Base-by-base conservation (phyloP, 148 eudicot species). In the Chenopodium album region DNA sequence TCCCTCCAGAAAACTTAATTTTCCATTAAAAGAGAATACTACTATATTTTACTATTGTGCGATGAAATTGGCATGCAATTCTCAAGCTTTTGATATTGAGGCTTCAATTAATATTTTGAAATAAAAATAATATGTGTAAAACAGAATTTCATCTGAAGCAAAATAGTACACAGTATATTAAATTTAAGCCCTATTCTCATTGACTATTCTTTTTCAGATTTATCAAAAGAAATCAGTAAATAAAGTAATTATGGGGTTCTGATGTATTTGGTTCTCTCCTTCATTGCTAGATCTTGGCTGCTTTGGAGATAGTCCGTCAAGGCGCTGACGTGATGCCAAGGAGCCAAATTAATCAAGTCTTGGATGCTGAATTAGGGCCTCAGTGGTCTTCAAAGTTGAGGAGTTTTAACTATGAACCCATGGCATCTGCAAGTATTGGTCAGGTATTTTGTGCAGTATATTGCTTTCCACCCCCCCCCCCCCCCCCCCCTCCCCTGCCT, bases 271-370 rank as follows among this genome's bases (percentile, higher is more conserved):
- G 37, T 26, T 22, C 2, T 64, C 59, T 37, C 5, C 28, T 74
- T 67, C 20, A 31, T 73, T 78, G 63, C 80, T 87, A 95, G 98
- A 93, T 96, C 81, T 80, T 96, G 84, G 92, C 94, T 82, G 99
- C 99, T 80, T 82, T 96, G 88, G 99, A 96, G 85, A 92, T 96
- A 83, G 99, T 96, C 41, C 99, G 97, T 80, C 99, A 94, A 88
- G 99, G 99, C 81, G 99, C 99, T 84, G 99, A 96, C 84, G 91
- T 92, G 83, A 94, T 96, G 99, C 99, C 99, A 63, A 89, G 85
- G 82, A 90, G 90, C 79, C 99, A 96, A 88, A 97, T 96, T 67
- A 89, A 94, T 86, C 94, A 94, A 87, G 99, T 96, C 79, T 85
- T 96, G 90, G 86, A 87, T 84, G 86, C 93, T 85, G 99, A 96